Base-by-base conservation (phyloP, 495 filamentous ascomycete species). In the Rusavskia elegans region DNA sequence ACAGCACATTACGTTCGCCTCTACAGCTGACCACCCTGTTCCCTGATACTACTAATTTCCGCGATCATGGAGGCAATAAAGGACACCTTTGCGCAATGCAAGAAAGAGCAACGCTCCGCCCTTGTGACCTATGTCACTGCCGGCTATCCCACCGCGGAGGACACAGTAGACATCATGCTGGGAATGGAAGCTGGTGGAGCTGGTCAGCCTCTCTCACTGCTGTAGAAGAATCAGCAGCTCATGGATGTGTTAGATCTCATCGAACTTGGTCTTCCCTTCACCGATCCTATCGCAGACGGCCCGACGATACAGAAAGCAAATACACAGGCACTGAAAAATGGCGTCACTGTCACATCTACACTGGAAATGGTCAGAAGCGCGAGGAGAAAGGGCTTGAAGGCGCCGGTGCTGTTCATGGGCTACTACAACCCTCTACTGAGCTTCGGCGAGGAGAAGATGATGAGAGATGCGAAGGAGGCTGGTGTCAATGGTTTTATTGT, bases 401-500 rank as follows among this genome's bases (percentile, higher is more conserved):
- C 82, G 2, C 92, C 92, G 6, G 72, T 99, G 38, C 69, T 99
- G 52, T 75, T 99, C 56, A 99, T 99, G 92, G 92, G 92, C 52
- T 99, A 99, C 76, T 99, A 95, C 67, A 99, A 99, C 68, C 92
- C 92, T 1, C 69, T 97, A 48, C 71, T 95, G 45, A 84, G 79
- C 58, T 97, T 97, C 62, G 93, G 93, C 54, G 92, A 97, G 68
- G 87, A 93, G 69, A 74, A 74, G 48, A 79, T 97, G 64, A 71
- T 99, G 37, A 72, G 75, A 51, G 90, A 99, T 66, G 88, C 88
- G 61, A 81, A 84, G 61, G 79, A 81, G 41, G 85, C 86, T 19
- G 87, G 88, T 45, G 84, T 92, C 61, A 96, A 95, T 70, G 92
- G 92, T 45, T 99, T 97, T 66, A 97, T 99, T 58, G 81, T 97